Base-by-base conservation (phyloP, 2,329 filamentous ascomycete species). In the Cercospora canescens region DNA sequence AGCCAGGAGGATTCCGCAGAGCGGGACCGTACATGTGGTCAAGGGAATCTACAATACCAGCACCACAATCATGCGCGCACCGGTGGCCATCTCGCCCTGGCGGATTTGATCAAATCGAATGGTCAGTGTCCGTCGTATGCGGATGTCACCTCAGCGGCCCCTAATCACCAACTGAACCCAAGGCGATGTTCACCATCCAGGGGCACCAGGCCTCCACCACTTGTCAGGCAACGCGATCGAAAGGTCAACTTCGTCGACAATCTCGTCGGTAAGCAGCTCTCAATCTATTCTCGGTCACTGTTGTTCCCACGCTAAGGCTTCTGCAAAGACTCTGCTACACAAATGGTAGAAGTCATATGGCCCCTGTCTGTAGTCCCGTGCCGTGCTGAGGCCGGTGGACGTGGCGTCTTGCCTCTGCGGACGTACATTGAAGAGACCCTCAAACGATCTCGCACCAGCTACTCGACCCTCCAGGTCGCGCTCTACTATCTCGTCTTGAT, bases 401-500 rank as follows among this genome's bases (percentile, higher is more conserved):
- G 91, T 77, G 88, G 91, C 60, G 91, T 97, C 67, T 83, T 99
- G 71, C 94, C 94, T 66, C 85, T 99, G 74, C 91, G 94, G 72
- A 96, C 91, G 62, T 99, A 98, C 78, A 98, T 99, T 74, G 94
- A 98, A 81, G 95, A 98, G 84, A 98, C 95, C 21, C 85, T 99
- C 71, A 91, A 94, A 73, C 89, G 95, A 74, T 99, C 95, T 67
- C 90, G 94, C 75, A 97, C 95, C 50, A 97, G 94, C 82, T 99
- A 97, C 82, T 98, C 94, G 66, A 99, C 95, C 32, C 84, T 99
- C 62, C 95, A 98, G 81, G 95, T 99, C 67, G 94, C 95, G 28
- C 84, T 99, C 69, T 99, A 97, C 80, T 99, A 99, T 78, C 83
- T 99, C 75, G 90, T 99, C 75, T 86, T 98, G 73, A 94, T 99